Evolutionary conservation across 495 filamentous ascomycete genomes (phyloP).

Genomic region (Penicillium atrosanguineum): DNA sequence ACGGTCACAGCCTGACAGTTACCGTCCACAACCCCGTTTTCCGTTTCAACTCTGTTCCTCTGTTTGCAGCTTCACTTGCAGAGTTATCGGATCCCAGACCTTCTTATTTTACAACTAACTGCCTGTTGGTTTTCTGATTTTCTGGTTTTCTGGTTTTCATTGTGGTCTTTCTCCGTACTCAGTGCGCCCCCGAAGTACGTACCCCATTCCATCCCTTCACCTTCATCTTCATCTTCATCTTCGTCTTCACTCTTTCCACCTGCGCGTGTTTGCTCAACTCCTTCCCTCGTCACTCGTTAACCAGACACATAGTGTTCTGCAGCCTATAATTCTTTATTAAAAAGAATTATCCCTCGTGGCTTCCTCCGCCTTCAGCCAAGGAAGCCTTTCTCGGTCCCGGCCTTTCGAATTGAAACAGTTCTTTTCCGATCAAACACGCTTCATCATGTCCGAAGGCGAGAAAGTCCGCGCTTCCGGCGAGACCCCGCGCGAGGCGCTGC

Average conservation of each 20-base stretch:
- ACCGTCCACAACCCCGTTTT: neutral
- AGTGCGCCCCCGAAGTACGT: slow-evolving; percentile 17
- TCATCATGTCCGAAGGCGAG: slow-evolving; percentile 67
- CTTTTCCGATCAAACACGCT: slow-evolving; percentile 44
- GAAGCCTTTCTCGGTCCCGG: slow-evolving; percentile 48
- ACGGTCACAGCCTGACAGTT: neutral
- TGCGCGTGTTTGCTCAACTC: slow-evolving; percentile 16
- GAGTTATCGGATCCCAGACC: neutral
- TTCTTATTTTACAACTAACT: slow-evolving; percentile 6
- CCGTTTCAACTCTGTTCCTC: slow-evolving; percentile 2
- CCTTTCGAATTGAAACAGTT: slow-evolving; percentile 53
- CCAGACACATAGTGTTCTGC: slow-evolving; percentile 20
- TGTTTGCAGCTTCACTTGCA: slow-evolving; percentile 12
- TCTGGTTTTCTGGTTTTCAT: neutral
- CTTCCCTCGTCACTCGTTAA: slow-evolving; percentile 22
- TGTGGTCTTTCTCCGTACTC: neutral
- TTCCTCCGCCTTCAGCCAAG: slow-evolving; percentile 45
- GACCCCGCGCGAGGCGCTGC: slow-evolving; percentile 62
- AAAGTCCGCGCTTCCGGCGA: slow-evolving; percentile 80
- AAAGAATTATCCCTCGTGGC: slow-evolving; percentile 36
- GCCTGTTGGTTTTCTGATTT: slow-evolving; percentile 6
- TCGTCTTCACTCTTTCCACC: slow-evolving; percentile 33
- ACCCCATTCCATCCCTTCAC: slow-evolving; percentile 21
- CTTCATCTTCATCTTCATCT: slow-evolving; percentile 29
- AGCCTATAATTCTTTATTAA: slow-evolving; percentile 13